Base-by-base conservation (phyloP, 75 land plant genomes). In the Selaginella tamariscina region DNA sequence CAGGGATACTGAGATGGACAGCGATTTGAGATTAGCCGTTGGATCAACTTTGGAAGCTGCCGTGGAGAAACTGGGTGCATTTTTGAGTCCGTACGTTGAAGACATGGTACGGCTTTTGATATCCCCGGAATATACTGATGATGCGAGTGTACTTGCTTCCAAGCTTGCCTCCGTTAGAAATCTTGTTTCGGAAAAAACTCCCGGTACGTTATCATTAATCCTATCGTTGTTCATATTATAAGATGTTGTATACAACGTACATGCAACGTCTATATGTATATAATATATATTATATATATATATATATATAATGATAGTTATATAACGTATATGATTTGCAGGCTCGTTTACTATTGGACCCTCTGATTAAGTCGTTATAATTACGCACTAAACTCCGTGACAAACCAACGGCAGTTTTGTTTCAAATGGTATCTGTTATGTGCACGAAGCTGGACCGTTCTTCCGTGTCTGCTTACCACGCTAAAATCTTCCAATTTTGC, bases 31-130 rank as follows among this genome's bases (percentile, higher is more conserved):
- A 30, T 21, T 75, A 11, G 73, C 87, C 65, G 62, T 92, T 68
- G 78, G 84, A 2, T 32, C 63, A 18, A 63, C 72, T 1, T 59
- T 92, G 66, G 97, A 86, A 73, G 84, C 81, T 18, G 66, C 84
- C 27, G 67, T 86, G 9, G 78, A 78, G 13, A 88, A 86, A 22
- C 72, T 92, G 56, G 94, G 89, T 71, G 71, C 83, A 5, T 92
- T 88, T 77, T 39, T 92, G 21, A 92, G 78, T 64, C 97, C 97
- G 57, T 92, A 88, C 78, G 73, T 92, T 66, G 73, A 73, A 27
- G 83, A 86, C 15, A 79, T 92, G 22, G 32, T 86, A 26, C 66
- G 74, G 1, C 70, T 88, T 18, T 5, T 92, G 62, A 75, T 86
- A 30, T 71, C 83, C 57, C 85, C 82, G 28, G 57, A 73, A 31